Percentiles rank a stretch among this genome's conserved stretches.
These are phyloP conservation scores for Lodderomyces orthopsilosis DNA, from an alignment of 1,139 yeast genomes.

Conservation along the genomic window DNA sequence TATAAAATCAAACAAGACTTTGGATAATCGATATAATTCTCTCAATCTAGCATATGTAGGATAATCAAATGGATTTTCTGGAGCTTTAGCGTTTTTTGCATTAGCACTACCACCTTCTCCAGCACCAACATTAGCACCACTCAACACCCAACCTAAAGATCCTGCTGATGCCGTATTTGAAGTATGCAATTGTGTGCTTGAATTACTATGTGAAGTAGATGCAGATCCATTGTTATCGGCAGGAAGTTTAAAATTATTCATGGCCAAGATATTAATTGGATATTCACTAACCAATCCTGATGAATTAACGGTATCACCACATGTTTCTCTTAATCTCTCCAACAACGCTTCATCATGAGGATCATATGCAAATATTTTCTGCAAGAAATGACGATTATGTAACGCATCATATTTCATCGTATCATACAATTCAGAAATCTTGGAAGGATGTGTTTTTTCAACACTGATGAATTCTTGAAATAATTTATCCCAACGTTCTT, in stretches of 20 bases:
- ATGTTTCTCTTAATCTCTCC: slow-evolving; percentile 30
- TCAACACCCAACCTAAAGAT: slow-evolving; percentile 72
- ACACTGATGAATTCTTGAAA: slow-evolving; percentile 90
- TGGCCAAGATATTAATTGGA: slow-evolving; percentile 76
- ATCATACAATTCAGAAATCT: slow-evolving; percentile 93
- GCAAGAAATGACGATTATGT: slow-evolving; percentile 87
- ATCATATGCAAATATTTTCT: slow-evolving; percentile 76
- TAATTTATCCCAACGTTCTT: slow-evolving; percentile 96
- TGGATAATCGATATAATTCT: slow-evolving; percentile 85
- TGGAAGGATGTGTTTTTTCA: slow-evolving; percentile 97
- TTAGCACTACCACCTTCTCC: slow-evolving; percentile 1
- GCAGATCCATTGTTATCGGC: slow-evolving; percentile 13
- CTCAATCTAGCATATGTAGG: slow-evolving; percentile 77
- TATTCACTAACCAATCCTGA: slow-evolving; percentile 69
- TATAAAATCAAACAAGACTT: slow-evolving; percentile 91
- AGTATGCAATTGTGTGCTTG: slow-evolving; percentile 30
- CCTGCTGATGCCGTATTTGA: slow-evolving; percentile 50
- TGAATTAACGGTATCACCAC: slow-evolving; percentile 57
- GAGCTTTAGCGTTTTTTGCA: slow-evolving; percentile 5
- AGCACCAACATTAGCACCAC: slow-evolving; percentile 36
- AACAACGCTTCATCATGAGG: slow-evolving; percentile 48
- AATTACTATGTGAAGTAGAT: slow-evolving; percentile 19
- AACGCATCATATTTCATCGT: slow-evolving; percentile 98
- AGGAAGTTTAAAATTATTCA: slow-evolving; percentile 69
- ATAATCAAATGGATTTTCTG: slow-evolving; percentile 69